phyloP scores from a whole-genome alignment of 768 basidiomycete genomes.

The Boletus edulis region DNA sequence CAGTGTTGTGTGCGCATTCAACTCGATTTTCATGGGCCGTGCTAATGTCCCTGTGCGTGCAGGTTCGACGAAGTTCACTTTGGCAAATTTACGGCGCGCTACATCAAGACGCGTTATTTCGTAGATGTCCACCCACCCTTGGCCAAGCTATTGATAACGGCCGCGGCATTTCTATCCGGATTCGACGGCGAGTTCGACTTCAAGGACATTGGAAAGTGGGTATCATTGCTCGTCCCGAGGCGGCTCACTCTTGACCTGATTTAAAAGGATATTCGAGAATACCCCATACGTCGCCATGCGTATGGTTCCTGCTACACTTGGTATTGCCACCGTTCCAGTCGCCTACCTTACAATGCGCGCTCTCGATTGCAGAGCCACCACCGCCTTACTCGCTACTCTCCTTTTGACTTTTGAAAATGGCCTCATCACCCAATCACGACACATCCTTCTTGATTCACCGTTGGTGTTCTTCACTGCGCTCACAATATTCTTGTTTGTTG shows the following conservation, averaged over 20 bases:
- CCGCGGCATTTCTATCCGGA: slow-evolving; percentile 83
- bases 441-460: slow-evolving; percentile 98
- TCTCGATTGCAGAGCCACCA: slow-evolving; percentile 88
- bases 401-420: slow-evolving; percentile 98
- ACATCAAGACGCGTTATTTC: slow-evolving; percentile 89
- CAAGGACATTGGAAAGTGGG: slow-evolving; percentile 95
- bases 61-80: slow-evolving; percentile 99
- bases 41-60: slow-evolving; percentile 5
- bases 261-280: slow-evolving; percentile 67
- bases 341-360: slow-evolving; percentile 92
- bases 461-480: slow-evolving; percentile 97
- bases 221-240: slow-evolving; percentile 9
- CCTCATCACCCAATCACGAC: slow-evolving; percentile 90
- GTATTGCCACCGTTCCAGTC: slow-evolving; percentile 85
- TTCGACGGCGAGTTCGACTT: slow-evolving; percentile 96
- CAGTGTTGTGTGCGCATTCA: slow-evolving; percentile 81
- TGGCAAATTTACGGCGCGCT: slow-evolving; percentile 93
- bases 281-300: slow-evolving; percentile 98
- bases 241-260: slow-evolving; percentile 1
- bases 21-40: neutral
- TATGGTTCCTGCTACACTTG: slow-evolving; percentile 86
- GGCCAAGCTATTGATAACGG: slow-evolving; percentile 92
- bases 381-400: slow-evolving; percentile 85
- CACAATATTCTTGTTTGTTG: slow-evolving; percentile 80
- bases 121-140: slow-evolving; percentile 97